Conservation (phyloP, 306 rosid genomes). For the Rosa multiflora region DNA sequence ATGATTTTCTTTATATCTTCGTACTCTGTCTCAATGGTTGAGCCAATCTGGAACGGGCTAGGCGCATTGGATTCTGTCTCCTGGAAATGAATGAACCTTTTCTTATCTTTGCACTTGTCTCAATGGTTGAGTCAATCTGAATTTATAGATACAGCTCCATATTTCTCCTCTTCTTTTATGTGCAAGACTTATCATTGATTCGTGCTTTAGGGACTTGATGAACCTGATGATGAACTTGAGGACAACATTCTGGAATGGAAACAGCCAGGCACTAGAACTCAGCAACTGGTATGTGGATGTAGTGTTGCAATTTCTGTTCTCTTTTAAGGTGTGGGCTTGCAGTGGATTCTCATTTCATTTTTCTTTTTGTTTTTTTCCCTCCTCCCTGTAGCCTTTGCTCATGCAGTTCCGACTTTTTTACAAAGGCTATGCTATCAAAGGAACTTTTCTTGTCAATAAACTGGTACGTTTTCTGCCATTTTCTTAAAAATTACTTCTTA, state of each 20-base stretch:
- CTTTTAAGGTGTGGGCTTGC: no score
- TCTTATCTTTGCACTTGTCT: no score
- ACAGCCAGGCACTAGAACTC: constrained; percentile 21
- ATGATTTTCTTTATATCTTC: background rate
- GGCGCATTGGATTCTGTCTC: no score
- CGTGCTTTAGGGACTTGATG: constrained; percentile 31
- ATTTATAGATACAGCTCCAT: background rate
- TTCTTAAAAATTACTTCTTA: background rate
- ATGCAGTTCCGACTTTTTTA: constrained; percentile 74
- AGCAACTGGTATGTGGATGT: constrained; percentile 8
- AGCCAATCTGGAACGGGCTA: no score
- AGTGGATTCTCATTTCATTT: no score
- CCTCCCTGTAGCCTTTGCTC: constrained; percentile 58
- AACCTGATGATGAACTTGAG: constrained; percentile 31
- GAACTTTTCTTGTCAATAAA: constrained; percentile 68
- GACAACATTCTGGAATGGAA: constrained; percentile 29
- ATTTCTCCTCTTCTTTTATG: background rate
- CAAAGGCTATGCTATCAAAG: constrained; percentile 69
- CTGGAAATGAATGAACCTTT: no score
- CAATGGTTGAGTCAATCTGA: background rate
- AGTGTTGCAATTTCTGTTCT: no score
- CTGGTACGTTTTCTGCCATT: constrained; percentile 39
- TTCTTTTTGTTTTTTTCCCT: constrained; percentile 15
- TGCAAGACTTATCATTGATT: background rate
- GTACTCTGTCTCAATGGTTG: background rate